Evolutionary conservation across 306 rosid species (phyloP).

Genomic region (Fragaria nilgerrensis): DNA sequence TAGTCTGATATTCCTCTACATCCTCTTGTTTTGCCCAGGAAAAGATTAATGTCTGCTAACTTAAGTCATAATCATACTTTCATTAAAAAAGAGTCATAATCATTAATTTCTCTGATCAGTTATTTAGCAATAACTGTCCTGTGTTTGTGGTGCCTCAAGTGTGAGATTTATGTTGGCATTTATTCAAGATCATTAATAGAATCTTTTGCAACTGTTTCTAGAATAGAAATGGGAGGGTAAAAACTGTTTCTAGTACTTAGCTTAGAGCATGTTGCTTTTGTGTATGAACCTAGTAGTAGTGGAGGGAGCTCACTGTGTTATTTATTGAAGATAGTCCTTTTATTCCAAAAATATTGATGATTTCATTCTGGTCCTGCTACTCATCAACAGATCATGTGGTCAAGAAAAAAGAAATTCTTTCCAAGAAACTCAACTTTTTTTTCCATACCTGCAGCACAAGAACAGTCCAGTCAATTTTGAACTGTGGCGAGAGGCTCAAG

Average conservation of each 20-base stretch:
- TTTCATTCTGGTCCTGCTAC: slow-evolving; percentile 7
- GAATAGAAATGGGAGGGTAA: background rate
- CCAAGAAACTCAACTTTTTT: slow-evolving; percentile 18
- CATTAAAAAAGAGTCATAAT: too few relatives aligned
- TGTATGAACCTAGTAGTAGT: background rate
- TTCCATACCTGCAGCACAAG: slow-evolving; percentile 67
- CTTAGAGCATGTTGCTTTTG: background rate
- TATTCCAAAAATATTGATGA: background rate
- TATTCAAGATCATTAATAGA: background rate
- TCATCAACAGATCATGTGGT: slow-evolving; percentile 5
- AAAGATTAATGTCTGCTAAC: background rate
- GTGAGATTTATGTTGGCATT: background rate
- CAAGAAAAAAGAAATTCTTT: background rate
- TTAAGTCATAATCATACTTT: background rate
- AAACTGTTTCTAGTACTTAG: background rate
- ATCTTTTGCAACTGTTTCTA: background rate
- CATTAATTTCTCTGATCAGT: background rate
- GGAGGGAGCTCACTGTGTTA: background rate
- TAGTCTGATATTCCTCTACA: slow-evolving; percentile 16
- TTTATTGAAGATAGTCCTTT: background rate
- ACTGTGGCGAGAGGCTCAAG: slow-evolving; percentile 88
- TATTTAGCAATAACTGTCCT: background rate
- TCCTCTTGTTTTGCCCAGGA: slow-evolving; percentile 12
- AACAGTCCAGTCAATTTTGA: slow-evolving; percentile 68
- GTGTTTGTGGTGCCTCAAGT: background rate